phyloP scores from a whole-genome alignment of 2,329 filamentous ascomycete species.

The Xylariaceae sp. region DNA sequence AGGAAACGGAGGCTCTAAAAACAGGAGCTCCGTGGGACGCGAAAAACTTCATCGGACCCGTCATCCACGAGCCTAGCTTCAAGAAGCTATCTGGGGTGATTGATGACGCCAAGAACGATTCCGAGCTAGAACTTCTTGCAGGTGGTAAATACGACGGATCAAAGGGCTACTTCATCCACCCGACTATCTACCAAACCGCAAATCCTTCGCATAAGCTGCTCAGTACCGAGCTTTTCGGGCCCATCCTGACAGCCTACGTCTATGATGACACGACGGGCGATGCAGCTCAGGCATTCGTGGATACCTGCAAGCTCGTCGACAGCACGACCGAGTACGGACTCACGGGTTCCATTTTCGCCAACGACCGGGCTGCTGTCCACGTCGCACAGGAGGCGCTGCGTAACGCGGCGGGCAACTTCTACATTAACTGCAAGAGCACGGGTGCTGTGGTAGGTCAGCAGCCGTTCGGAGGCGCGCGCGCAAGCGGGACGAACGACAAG shows the following conservation, averaged over 20 bases:
- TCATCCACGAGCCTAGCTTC: constrained; percentile 84
- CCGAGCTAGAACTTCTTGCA: constrained; percentile 72
- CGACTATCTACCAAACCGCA: constrained; percentile 79
- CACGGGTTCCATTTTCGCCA: constrained; percentile 78
- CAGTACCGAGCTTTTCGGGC: constrained; percentile 75
- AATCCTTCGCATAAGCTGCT: constrained; percentile 78
- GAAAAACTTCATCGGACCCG: constrained; percentile 83
- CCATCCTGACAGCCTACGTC: constrained; percentile 64
- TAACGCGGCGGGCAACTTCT: constrained; percentile 82
- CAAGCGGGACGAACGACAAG: constrained; percentile 77
- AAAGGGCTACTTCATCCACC: constrained; percentile 83
- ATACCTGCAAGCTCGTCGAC: constrained; percentile 70
- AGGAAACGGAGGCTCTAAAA: constrained; percentile 74
- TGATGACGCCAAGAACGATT: constrained; percentile 78
- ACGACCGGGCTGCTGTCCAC: constrained; percentile 69
- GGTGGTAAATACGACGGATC: constrained; percentile 80
- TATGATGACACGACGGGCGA: constrained; percentile 72
- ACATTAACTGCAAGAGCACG: constrained; percentile 84
- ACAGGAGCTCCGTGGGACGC: constrained; percentile 73
- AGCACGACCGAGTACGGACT: constrained; percentile 77
- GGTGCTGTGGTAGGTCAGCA: constrained; percentile 77
- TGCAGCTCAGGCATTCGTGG: constrained; percentile 60
- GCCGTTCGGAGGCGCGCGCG: constrained; percentile 72
- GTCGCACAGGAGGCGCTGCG: constrained; percentile 74
- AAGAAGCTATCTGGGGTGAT: constrained; percentile 80